Evolutionary conservation across 306 rosid species (phyloP), one percentile per base, ranked within the genome.

Genomic region (Dicorynia guianensis): DNA sequence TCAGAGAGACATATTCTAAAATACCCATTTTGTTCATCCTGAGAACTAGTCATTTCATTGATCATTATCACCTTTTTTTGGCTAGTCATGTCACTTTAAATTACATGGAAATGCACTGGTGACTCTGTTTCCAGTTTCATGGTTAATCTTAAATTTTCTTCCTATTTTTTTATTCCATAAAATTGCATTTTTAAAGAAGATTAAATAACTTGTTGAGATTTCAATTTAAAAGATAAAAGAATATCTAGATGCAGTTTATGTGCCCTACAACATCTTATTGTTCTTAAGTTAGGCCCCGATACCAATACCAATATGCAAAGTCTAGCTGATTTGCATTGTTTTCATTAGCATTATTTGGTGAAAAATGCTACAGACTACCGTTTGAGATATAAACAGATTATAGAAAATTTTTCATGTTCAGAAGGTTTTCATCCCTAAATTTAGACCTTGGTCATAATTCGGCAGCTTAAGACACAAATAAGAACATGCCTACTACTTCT

Each of bases 11-110:
- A 6, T 42, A 39, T 63, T 72, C 8, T 2, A 20, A 9, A 18
- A 14, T 57, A 30, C 10, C 5, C 34, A 9, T n/a, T 30, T 57
- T 57, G 2, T 46, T 46, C 3, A 46, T 46, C 52, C 14, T 10
- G 52, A 11, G 10, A 46, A 46, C 14, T 8, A 46, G n/a, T 46
- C 52, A 42, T 30, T 46, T 19, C 30, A 15, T 55, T 64, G 72
- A 11, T 11, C 57, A 12, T 59, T 49, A 11, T 68, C 36, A 13
- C 44, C 12, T 33, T 39, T 9, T 49, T 25, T 18, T 20, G 11
- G 12, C 34, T 61, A 11, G 47, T 67, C 30, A 67, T 76, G 19
- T 15, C 48, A 42, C 19, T 54, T 42, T 58, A 47, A 67, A 42
- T 54, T 39, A 36, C 55, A 60, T 39, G 46, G 39, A 25, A 25